Base-by-base conservation (phyloP, 2,329 filamentous ascomycete genomes). In the Aspergillus caelatus region DNA sequence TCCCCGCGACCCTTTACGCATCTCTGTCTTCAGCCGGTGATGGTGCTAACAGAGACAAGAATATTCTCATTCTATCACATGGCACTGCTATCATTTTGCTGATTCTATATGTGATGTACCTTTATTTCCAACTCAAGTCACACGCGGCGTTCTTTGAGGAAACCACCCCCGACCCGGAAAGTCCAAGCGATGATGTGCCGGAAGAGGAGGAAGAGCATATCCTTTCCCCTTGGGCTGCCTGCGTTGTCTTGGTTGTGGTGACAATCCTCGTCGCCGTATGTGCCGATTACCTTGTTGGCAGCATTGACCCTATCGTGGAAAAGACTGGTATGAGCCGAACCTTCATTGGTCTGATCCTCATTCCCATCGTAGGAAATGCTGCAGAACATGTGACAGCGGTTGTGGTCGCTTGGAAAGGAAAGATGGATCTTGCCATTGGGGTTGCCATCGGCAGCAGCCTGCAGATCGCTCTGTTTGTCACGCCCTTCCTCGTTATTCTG, bases 311-410 rank as follows among this genome's bases (percentile, higher is more conserved):
- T 32, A 85, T 94, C 54, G 91, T 93, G 28, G 83, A 87, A 68
- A 87, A 83, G 50, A 87, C 88, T 2, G 85, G 88, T 64, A 91
- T 94, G 75, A 92, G 89, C 81, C 91, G 91, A 78, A 92, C 89
- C 1, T 94, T 94, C 70, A 92, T 94, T 70, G 91, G 91, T 81
- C 81, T 93, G 56, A 91, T 93, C 57, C 80, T 93, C 23, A 90
- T 93, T 56, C 91, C 91, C 3, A 93, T 93, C 68, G 91, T 93
- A 36, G 91, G 91, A 50, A 93, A 93, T 71, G 91, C 91, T 2
- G 91, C 91, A 3, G 91, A 94, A 76, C 91, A 94, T 72, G 91
- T 93, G 45, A 94, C 91, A 1, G 91, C 91, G 21, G 89, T 93
- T 21, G 89, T 93, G 34, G 91, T 94, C 30, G 91, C 91, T 0